Percentiles rank a stretch among this genome's conserved stretches.
Conservation (phyloP, 176 grass and related monocot genomes). For the Avena eriantha region DNA sequence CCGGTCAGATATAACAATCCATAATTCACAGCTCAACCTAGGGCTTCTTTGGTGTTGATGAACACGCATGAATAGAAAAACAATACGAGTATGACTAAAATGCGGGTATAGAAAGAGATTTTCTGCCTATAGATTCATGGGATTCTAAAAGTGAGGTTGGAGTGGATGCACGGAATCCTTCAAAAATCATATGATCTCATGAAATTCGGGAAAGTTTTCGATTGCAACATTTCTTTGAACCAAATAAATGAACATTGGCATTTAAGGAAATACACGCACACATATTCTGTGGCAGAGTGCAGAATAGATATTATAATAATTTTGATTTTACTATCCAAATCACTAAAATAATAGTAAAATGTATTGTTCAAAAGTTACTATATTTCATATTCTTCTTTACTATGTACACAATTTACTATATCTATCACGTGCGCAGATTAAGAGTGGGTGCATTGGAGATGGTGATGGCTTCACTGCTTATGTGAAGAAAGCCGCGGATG, state of each 20-base stretch:
- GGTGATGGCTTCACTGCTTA: constrained; percentile 49
- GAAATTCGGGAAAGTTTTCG: neutral
- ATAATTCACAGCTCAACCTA: too few relatives aligned
- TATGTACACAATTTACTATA: neutral
- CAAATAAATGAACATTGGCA: neutral
- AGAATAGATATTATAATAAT: neutral
- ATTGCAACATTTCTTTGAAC: neutral
- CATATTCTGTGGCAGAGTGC: neutral
- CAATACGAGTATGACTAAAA: neutral
- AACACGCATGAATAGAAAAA: neutral
- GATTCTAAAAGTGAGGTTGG: neutral
- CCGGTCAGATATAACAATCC: too few relatives aligned
- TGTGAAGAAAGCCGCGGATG: neutral
- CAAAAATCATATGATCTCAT: neutral
- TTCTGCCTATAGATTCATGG: neutral
- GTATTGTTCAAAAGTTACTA: neutral
- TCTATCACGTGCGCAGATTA: neutral
- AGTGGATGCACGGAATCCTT: neutral
- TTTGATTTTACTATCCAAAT: neutral
- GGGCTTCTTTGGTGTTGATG: neutral
- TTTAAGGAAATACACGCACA: neutral
- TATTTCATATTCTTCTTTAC: neutral
- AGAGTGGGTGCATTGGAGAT: constrained; percentile 26
- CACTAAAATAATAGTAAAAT: neutral
- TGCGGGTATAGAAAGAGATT: neutral